These are phyloP conservation scores for Penstemon eatonii DNA, from an alignment of 257 asterid species.

Conservation along the genomic window DNA sequence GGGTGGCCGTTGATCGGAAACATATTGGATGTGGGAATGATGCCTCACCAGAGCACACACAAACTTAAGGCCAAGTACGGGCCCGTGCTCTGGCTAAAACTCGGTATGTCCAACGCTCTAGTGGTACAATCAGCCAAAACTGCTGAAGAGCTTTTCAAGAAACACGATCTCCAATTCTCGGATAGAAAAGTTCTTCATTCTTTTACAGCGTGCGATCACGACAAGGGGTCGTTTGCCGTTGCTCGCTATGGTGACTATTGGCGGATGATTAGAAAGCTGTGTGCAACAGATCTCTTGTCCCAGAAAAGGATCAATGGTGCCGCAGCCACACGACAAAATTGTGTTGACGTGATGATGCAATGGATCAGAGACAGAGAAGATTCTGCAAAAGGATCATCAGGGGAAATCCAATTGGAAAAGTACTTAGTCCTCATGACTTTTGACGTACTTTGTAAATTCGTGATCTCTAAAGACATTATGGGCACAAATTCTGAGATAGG, in stretches of 20 bases:
- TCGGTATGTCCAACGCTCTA: constrained; percentile 36
- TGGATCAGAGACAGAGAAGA: constrained; percentile 1
- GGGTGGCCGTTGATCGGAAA: constrained; percentile 42
- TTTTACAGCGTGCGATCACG: not conserved
- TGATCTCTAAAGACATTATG: constrained; percentile 36
- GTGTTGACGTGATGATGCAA: constrained; percentile 17
- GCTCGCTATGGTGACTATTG: constrained; percentile 35
- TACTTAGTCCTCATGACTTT: constrained; percentile 31
- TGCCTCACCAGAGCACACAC: constrained; percentile 33
- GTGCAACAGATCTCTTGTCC: constrained; percentile 28
- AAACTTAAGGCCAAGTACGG: constrained; percentile 35
- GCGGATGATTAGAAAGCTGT: constrained; percentile 26
- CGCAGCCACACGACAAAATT: constrained; percentile 8
- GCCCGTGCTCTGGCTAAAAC: constrained; percentile 32
- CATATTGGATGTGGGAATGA: constrained; percentile 38
- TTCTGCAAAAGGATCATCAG: not conserved
- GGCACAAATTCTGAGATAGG: constrained; percentile 24
- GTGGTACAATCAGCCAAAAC: constrained; percentile 31
- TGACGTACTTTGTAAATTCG: constrained; percentile 34
- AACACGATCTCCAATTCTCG: constrained; percentile 30
- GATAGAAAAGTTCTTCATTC: constrained; percentile 22
- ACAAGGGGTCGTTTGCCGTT: constrained; percentile 26
- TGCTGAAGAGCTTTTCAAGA: constrained; percentile 45
- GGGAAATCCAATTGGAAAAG: constrained; percentile 20
- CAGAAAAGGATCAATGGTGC: constrained; percentile 31